Percentiles rank a stretch among this genome's conserved stretches.
Conservation (phyloP, 2,329 filamentous ascomycete genomes). For the Fusarium citri region DNA sequence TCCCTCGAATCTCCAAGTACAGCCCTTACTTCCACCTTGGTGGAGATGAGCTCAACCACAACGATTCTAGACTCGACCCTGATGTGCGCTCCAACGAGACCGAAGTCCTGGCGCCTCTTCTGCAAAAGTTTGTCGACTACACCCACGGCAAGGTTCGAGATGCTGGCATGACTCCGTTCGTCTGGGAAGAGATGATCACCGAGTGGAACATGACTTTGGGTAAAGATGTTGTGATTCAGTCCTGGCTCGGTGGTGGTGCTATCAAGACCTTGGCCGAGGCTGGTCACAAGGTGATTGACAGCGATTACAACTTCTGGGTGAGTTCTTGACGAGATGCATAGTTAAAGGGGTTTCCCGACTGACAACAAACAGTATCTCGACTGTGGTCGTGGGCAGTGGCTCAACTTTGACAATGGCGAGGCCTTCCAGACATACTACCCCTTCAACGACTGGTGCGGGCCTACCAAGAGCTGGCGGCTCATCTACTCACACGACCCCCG, state of each 20-base stretch:
- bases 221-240: constrained; percentile 79
- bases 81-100: constrained; percentile 75
- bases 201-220: constrained; percentile 82
- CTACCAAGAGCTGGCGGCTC: constrained; percentile 83
- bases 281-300: constrained; percentile 79
- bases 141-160: constrained; percentile 74
- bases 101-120: constrained; percentile 75
- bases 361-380: constrained; percentile 74
- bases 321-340: constrained; percentile 43
- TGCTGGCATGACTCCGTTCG: constrained; percentile 76
- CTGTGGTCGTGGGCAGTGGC: constrained; percentile 83
- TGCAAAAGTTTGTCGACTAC: constrained; percentile 81
- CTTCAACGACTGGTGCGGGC: constrained; percentile 84
- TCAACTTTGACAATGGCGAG: constrained; percentile 73
- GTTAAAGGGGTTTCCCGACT: constrained; percentile 30
- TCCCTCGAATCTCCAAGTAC: constrained; percentile 77
- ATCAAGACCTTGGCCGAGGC: constrained; percentile 69
- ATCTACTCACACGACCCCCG: constrained; percentile 85
- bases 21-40: constrained; percentile 85
- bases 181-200: constrained; percentile 89
- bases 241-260: constrained; percentile 76
- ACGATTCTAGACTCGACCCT: constrained; percentile 74
- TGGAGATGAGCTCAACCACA: constrained; percentile 86
- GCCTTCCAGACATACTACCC: constrained; percentile 69
- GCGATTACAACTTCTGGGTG: constrained; percentile 83